Evolutionary conservation across 768 basidiomycete genomes (phyloP).

Genomic region (Amanita pseudoporphyria): DNA sequence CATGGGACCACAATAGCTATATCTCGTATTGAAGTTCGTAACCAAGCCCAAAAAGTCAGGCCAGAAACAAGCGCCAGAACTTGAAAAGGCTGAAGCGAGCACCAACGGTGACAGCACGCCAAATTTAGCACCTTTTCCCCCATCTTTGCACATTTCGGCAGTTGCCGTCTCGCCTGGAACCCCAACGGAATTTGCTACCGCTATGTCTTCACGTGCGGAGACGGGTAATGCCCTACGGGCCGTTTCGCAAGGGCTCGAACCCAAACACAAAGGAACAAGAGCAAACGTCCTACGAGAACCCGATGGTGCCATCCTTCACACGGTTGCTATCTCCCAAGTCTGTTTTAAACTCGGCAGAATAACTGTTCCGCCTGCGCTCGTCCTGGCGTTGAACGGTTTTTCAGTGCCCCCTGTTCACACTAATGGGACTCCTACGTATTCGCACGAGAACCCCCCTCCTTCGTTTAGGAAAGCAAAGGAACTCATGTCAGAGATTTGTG

Average conservation of each 20-base stretch:
- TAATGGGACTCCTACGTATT: conserved; percentile 19
- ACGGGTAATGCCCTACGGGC: conserved; percentile 22
- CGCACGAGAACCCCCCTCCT: conserved; percentile 34
- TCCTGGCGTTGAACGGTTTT: conserved; percentile 53
- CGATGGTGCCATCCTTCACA: conserved; percentile 53
- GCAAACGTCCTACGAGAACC: conserved; percentile 19
- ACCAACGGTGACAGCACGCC: not conserved
- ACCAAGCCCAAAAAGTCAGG: conserved; percentile 33
- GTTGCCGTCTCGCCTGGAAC: conserved; percentile 15
- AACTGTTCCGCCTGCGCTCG: conserved; percentile 60
- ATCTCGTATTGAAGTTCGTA: conserved; percentile 54
- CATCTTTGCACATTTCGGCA: conserved; percentile 27
- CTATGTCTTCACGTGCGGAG: conserved; percentile 9
- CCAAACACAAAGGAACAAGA: not conserved
- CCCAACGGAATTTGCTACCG: not conserved
- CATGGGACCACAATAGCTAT: conserved; percentile 34
- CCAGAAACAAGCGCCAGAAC: conserved; percentile 8
- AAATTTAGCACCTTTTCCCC: conserved; percentile 10
- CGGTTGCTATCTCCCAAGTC: conserved; percentile 49
- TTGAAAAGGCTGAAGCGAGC: conserved; percentile 6
- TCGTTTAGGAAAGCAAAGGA: conserved; percentile 35
- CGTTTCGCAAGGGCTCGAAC: conserved; percentile 9
- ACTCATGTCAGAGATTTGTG: conserved; percentile 21
- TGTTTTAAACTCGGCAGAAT: conserved; percentile 68
- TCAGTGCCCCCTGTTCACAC: conserved; percentile 19